A percentile compares a stretch with the other conserved stretches of the same genome.
These are phyloP conservation scores for Umbelopsis sp. DNA, from an alignment of 371 early-diverging fungal species.

Conservation along the genomic window DNA sequence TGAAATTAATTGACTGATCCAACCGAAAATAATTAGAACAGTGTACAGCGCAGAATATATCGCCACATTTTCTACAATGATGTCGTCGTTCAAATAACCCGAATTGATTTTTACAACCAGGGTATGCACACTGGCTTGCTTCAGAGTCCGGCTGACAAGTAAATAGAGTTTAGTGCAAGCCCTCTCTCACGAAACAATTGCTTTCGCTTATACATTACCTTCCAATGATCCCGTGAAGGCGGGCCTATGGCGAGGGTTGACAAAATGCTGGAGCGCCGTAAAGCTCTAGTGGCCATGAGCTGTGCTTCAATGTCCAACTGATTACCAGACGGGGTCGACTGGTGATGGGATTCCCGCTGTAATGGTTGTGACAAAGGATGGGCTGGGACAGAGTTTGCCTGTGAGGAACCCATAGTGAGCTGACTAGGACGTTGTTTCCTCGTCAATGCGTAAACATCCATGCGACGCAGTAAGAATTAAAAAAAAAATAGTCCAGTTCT, in stretches of 20 bases:
- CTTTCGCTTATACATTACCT: constrained; percentile 30
- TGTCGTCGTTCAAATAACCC: constrained; percentile 54
- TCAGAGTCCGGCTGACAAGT: constrained; percentile 45
- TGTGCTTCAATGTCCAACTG: constrained; percentile 27
- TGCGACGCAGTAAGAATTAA: constrained; percentile 23
- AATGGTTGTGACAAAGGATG: constrained; percentile 23
- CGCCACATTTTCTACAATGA: constrained; percentile 56
- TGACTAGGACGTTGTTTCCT: constrained; percentile 63
- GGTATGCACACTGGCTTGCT: constrained; percentile 33
- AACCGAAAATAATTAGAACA: constrained; percentile 54
- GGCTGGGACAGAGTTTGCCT: constrained; percentile 26
- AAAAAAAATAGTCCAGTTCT: background rate
- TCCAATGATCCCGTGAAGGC: constrained; percentile 51
- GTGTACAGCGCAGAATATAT: constrained; percentile 50
- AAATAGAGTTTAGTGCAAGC: background rate
- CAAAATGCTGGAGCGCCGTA: constrained; percentile 11
- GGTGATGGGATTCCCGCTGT: constrained; percentile 16
- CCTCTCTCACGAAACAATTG: too few species aligned
- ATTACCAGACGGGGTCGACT: background rate
- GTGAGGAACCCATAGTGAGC: constrained; percentile 51
- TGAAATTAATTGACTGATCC: constrained; percentile 45
- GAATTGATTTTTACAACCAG: constrained; percentile 40
- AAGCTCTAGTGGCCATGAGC: constrained; percentile 23
- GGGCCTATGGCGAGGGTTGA: constrained; percentile 38
- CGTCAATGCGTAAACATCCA: constrained; percentile 66